These are phyloP conservation scores for Wakefieldia striispora DNA, from an alignment of 768 basidiomycete species.

Conservation along the genomic window DNA sequence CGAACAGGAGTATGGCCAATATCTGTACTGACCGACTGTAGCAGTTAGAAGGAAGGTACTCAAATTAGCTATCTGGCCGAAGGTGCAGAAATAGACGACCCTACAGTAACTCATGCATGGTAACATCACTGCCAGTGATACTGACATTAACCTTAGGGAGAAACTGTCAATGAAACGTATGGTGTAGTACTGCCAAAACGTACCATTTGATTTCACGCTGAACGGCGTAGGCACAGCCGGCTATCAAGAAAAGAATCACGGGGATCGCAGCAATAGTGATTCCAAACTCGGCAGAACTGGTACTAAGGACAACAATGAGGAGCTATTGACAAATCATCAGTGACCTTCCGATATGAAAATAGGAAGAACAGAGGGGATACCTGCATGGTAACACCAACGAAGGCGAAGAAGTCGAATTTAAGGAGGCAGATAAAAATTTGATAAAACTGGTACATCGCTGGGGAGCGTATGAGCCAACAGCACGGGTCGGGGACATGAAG, in stretches of 20 bases:
- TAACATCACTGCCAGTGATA: constrained; percentile 73
- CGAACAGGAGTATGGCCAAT: not conserved
- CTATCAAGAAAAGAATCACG: constrained; percentile 65
- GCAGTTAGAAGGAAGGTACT: not conserved
- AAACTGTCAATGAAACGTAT: constrained; percentile 2
- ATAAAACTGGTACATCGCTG: constrained; percentile 88
- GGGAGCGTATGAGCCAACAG: constrained; percentile 3
- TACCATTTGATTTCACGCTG: constrained; percentile 81
- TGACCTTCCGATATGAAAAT: not conserved
- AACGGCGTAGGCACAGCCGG: constrained; percentile 65
- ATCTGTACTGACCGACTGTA: constrained; percentile 29
- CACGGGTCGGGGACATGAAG: not conserved
- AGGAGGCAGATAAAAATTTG: constrained; percentile 85
- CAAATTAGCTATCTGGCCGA: constrained; percentile 1
- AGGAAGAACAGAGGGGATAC: constrained; percentile 31
- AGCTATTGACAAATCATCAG: constrained; percentile 45
- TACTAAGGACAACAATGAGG: constrained; percentile 70
- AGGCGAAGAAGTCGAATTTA: constrained; percentile 89
- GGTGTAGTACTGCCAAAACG: constrained; percentile 14
- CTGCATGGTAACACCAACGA: constrained; percentile 88
- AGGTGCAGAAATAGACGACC: constrained; percentile 23
- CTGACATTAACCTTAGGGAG: constrained; percentile 57
- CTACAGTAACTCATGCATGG: constrained; percentile 76
- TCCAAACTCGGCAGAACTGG: constrained; percentile 71
- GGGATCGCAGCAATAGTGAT: constrained; percentile 83